These are phyloP conservation scores for Agroathelia rolfsii DNA, from an alignment of 1,284 basidiomycete genomes.

Conservation along the genomic window DNA sequence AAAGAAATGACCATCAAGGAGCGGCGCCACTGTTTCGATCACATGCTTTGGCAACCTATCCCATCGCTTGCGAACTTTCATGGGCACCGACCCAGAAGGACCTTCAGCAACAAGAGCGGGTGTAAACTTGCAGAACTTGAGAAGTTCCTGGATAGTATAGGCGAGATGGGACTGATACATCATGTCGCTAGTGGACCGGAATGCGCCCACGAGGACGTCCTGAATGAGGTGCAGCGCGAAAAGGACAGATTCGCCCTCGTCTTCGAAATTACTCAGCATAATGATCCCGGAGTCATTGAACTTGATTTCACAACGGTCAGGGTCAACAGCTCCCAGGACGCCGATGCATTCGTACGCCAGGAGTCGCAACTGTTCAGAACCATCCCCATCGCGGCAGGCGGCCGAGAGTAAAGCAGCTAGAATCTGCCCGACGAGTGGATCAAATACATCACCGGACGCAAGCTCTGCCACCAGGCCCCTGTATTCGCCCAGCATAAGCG, in stretches of 20 bases:
- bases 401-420: conserved; percentile 64
- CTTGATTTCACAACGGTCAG: conserved; percentile 76
- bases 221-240: conserved; percentile 86
- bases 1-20: conserved; percentile 77
- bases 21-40: conserved; percentile 79
- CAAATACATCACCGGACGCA: conserved; percentile 80
- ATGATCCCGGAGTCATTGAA: conserved; percentile 58
- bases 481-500: conserved; percentile 45
- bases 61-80: conserved; percentile 71
- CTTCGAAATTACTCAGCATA: conserved; percentile 75
- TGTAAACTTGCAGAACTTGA: conserved; percentile 84
- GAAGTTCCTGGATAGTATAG: conserved; percentile 88
- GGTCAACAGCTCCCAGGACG: conserved; percentile 91
- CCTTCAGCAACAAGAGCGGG: conserved; percentile 52
- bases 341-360: conserved; percentile 88
- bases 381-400: conserved; percentile 72
- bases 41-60: conserved; percentile 73
- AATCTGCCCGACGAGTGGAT: conserved; percentile 65
- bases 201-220: conserved; percentile 85
- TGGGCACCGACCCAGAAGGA: conserved; percentile 41
- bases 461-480: conserved; percentile 49
- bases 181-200: conserved; percentile 89
- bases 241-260: conserved; percentile 67
- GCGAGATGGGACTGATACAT: conserved; percentile 87
- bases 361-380: conserved; percentile 54